Base-by-base conservation (phyloP, 805 yeast genomes). In the Yamadazyma scolyti region DNA sequence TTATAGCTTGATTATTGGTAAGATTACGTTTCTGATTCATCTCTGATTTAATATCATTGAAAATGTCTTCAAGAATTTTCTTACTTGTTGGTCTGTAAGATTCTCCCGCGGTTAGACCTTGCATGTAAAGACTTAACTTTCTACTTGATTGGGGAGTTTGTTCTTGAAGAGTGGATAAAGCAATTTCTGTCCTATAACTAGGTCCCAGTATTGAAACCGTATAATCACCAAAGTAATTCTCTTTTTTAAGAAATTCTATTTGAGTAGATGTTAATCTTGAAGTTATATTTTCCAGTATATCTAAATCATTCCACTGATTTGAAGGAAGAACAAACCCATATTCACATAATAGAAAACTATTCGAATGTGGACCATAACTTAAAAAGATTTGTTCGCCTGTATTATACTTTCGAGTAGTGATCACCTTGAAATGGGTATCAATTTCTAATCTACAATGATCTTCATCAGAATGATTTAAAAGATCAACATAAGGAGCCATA, bases 401-500 rank as follows among this genome's bases (percentile, higher is more conserved):
- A 36, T 42, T 63, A 68, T 31, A 51, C 6, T 36, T 16, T 6
- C 53, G 34, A 28, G 43, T 47, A 39, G 42, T 58, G 47, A 46
- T 43, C 2, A 82, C 84, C 16, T 65, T 62, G 56, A 82, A 79
- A 14, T 48, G 43, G 12, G 48, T 28, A 27, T 68, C 62, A 21
- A 70, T 67, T 39, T 66, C 50, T 30, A 80, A 68, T 14, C 54
- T 60, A 40, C 86, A 75, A 39, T 75, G 79, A 24, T 68, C 73
- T 4, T 69, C 67, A 22, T 62, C 45, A 17, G 59, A 65, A 55
- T 90, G 97, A 56, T 90, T 93, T 30, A 90, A 61, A 52, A 85
- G 83, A 59, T 90, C 98, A 15, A 89, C 88, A 40, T 66, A 80
- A 0, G 98, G 98, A 0, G 90, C 97, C 75, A 90, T 61, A 2